Evolutionary conservation across 2,329 filamentous ascomycete genomes (phyloP).

Genomic region (Akanthomyces lecanii): DNA sequence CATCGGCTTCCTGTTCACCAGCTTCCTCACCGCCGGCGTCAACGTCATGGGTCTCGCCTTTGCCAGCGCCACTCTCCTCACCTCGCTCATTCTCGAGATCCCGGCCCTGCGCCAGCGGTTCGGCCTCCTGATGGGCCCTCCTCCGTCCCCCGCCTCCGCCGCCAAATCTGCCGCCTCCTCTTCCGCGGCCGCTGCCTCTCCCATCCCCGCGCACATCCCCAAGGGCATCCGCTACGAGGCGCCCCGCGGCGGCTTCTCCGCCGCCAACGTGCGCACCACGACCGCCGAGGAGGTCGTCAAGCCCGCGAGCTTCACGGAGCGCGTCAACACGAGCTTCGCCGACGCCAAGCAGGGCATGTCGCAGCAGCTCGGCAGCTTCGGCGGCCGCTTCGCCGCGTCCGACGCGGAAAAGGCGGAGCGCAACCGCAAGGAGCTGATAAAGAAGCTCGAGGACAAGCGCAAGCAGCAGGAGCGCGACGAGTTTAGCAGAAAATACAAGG

Average conservation of each 20-base stretch:
- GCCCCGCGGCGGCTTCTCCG: constrained; percentile 25
- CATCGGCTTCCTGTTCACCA: constrained; percentile 41
- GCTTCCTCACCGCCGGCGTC: constrained; percentile 44
- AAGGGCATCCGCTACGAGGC: constrained; percentile 31
- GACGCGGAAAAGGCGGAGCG: constrained; percentile 33
- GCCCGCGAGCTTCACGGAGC: constrained; percentile 28
- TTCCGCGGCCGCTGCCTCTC: constrained; percentile 24
- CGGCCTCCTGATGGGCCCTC: constrained; percentile 33
- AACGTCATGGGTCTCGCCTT: constrained; percentile 46
- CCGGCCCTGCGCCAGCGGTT: constrained; percentile 34
- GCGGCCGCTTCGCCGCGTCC: constrained; percentile 30
- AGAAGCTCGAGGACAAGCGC: constrained; percentile 34
- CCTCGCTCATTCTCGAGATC: constrained; percentile 36
- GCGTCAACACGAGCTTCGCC: constrained; percentile 30
- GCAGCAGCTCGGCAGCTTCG: constrained; percentile 32
- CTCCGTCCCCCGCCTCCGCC: constrained; percentile 21
- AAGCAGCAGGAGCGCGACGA: constrained; percentile 34
- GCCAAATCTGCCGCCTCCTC: constrained; percentile 32
- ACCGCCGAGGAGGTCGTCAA: constrained; percentile 21
- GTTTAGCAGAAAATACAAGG: constrained; percentile 40
- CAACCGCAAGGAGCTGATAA: constrained; percentile 32
- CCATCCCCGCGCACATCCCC: constrained; percentile 32
- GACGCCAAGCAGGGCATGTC: constrained; percentile 37
- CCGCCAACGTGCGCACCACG: constrained; percentile 19
- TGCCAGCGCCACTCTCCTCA: constrained; percentile 34